These are phyloP conservation scores for Wickerhamomyces rabaulensis DNA, from an alignment of 805 yeast species.

Conservation along the genomic window DNA sequence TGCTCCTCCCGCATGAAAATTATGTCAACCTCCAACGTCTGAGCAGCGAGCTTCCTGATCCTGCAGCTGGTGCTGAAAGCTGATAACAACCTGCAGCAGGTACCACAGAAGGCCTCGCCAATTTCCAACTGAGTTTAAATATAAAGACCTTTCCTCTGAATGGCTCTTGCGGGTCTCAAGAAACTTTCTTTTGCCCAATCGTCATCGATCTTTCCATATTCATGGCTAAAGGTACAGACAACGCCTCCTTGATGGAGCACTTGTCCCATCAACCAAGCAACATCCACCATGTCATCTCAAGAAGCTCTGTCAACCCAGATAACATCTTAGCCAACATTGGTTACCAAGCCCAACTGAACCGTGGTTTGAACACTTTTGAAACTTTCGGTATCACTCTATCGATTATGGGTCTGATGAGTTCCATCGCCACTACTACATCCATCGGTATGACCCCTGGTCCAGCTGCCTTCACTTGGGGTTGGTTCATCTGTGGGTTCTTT, in stretches of 20 bases:
- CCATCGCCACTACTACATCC: constrained; percentile 46
- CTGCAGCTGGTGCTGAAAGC: no score
- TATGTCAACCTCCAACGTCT: not conserved
- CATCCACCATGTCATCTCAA: not conserved
- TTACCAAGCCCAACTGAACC: constrained; percentile 56
- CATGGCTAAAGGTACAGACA: not conserved
- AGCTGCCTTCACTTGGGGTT: constrained; percentile 61
- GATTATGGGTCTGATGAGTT: constrained; percentile 60
- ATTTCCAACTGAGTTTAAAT: no score
- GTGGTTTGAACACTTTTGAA: constrained; percentile 52
- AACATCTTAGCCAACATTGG: constrained; percentile 36
- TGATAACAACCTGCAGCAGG: no score
- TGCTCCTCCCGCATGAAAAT: not conserved
- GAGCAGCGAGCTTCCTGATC: no score
- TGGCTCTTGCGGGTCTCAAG: no score
- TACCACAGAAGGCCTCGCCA: no score
- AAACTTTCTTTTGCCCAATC: no score
- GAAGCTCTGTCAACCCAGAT: not conserved
- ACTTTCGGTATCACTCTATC: constrained; percentile 63
- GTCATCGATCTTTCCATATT: not conserved
- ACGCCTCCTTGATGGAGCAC: not conserved
- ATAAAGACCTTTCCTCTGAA: no score
- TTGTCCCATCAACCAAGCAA: not conserved
- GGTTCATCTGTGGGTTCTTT: constrained; percentile 55
- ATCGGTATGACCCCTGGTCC: constrained; percentile 53